Conservation (phyloP, 2,329 filamentous ascomycete genomes). For the Exophiala spinifera region DNA sequence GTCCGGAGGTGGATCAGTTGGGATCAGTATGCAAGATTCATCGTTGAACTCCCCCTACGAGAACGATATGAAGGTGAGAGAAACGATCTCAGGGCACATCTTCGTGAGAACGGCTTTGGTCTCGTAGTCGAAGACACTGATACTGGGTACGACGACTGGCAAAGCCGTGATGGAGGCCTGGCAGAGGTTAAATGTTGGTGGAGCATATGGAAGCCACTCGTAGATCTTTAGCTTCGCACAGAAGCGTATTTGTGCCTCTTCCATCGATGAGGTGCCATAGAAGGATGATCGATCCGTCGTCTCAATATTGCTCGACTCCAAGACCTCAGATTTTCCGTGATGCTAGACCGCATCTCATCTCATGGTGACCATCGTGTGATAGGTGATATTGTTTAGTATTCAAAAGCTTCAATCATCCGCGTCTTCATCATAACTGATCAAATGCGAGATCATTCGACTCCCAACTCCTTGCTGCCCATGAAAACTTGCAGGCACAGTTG, state of each 20-base stretch:
- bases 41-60: conserved; percentile 78
- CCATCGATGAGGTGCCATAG: no score
- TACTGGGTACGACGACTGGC: conserved; percentile 49
- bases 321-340: no score
- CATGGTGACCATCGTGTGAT: no score
- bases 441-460: not conserved
- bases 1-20: conserved; percentile 65
- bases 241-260: no score
- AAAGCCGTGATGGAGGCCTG: conserved; percentile 40
- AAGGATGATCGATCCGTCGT: no score
- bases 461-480: not conserved
- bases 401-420: no score
- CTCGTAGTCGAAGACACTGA: conserved; percentile 51
- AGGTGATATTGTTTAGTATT: no score
- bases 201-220: conserved; percentile 40
- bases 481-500: no score
- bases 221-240: not conserved
- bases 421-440: no score
- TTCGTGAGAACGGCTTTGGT: conserved; percentile 53
- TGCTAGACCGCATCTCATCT: no score
- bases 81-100: conserved; percentile 58
- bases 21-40: conserved; percentile 58
- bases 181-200: conserved; percentile 48
- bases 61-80: conserved; percentile 65
- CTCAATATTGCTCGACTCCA: no score